Conservation (phyloP, 306 rosid genomes). For the Lablab purpureus region DNA sequence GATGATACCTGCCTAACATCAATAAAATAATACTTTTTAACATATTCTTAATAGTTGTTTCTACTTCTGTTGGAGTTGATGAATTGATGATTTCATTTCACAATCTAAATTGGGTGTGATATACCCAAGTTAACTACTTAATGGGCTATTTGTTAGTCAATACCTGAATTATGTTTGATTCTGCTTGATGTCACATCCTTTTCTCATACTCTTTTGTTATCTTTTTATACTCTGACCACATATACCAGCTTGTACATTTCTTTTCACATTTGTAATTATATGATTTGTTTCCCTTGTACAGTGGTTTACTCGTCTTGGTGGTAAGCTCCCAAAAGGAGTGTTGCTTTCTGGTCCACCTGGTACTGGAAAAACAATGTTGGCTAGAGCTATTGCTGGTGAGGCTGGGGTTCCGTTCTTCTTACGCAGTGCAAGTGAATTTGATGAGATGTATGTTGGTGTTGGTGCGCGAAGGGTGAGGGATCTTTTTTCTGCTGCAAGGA, state of each 20-base stretch:
- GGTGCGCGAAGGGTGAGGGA: constrained; percentile 95
- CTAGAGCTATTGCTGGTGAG: constrained; percentile 98
- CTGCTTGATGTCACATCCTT: neutral
- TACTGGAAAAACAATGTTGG: constrained; percentile 96
- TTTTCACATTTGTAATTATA: constrained; percentile 4
- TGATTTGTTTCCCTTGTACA: constrained; percentile 54
- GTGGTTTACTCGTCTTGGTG: constrained; percentile 98
- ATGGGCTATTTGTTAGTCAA: neutral
- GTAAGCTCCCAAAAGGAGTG: constrained; percentile 95
- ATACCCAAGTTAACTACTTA: neutral
- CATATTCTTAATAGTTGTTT: constrained; percentile 25
- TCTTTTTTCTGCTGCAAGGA: constrained; percentile 92
- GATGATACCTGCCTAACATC: neutral
- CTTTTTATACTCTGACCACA: neutral
- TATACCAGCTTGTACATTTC: constrained; percentile 6
- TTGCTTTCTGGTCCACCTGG: constrained; percentile 98
- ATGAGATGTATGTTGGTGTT: constrained; percentile 95
- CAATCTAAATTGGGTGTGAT: constrained; percentile 2
- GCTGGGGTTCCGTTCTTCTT: constrained; percentile 96
- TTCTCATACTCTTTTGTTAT: neutral
- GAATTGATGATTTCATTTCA: neutral
- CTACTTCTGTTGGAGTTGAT: neutral
- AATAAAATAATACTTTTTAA: constrained; percentile 8
- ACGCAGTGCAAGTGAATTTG: constrained; percentile 96
- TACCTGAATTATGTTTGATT: neutral